A percentile compares a stretch with the other conserved stretches of the same genome.
Evolutionary conservation across 2,329 filamentous ascomycete genomes (phyloP).

Genomic region (Alternaria atra): DNA sequence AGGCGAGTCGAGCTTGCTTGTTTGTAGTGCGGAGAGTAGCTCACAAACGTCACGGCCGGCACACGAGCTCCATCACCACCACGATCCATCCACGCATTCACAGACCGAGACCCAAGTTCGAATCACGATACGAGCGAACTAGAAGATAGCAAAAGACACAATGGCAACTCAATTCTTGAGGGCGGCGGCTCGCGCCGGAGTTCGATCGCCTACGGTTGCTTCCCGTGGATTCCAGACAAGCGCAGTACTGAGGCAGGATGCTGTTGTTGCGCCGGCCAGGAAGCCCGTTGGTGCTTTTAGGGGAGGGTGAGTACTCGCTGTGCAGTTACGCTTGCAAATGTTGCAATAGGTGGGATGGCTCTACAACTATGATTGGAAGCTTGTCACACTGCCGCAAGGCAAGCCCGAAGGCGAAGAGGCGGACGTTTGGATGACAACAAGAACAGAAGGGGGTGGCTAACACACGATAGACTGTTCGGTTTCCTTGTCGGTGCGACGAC

Average conservation of each 20-base stretch:
- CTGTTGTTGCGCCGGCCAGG: slow-evolving; percentile 58
- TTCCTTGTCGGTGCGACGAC: slow-evolving; percentile 87
- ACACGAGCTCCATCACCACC: slow-evolving; percentile 12
- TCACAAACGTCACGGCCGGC: slow-evolving; percentile 19
- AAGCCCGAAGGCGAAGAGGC: neutral
- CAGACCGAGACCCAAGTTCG: neutral
- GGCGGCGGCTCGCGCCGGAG: slow-evolving; percentile 50
- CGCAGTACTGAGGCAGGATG: slow-evolving; percentile 41
- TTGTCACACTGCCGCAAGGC: neutral
- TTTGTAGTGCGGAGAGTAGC: slow-evolving; percentile 16
- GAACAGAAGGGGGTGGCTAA: neutral
- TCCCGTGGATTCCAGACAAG: slow-evolving; percentile 54
- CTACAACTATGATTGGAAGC: neutral
- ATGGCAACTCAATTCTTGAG: slow-evolving; percentile 59
- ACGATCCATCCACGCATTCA: neutral
- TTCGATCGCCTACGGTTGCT: slow-evolving; percentile 26
- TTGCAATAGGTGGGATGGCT: neutral
- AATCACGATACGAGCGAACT: neutral
- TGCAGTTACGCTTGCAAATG: neutral
- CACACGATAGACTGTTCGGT: slow-evolving; percentile 75
- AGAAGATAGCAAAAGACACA: slow-evolving; percentile 6
- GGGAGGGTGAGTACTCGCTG: slow-evolving; percentile 67
- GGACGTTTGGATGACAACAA: neutral
- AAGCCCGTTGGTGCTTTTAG: slow-evolving; percentile 76
- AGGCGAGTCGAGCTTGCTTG: slow-evolving; percentile 20